phyloP scores from a whole-genome alignment of 140 eudicot genomes.

The Flaveria floridana region DNA sequence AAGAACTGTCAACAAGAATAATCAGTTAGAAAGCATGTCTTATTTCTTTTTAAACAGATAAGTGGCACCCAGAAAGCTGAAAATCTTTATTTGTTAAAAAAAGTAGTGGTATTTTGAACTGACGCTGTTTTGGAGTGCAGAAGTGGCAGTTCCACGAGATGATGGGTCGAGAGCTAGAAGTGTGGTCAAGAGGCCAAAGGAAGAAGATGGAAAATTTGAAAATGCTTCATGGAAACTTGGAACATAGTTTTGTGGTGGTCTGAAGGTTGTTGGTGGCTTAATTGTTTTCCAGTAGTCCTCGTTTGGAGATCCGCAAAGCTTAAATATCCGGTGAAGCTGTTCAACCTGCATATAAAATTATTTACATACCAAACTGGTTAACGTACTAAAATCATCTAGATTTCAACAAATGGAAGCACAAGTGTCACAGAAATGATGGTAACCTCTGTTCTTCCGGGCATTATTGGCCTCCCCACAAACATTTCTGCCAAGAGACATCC shows the following conservation, averaged over 20 bases:
- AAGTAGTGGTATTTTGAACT: constrained; percentile 27
- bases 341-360: constrained; percentile 53
- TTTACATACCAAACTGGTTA: background rate
- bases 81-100: background rate
- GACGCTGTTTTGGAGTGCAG: constrained; percentile 69
- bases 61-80: constrained; percentile 5
- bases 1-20: constrained; percentile 57
- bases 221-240: constrained; percentile 63
- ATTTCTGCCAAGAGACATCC: constrained; percentile 85
- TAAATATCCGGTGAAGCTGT: constrained; percentile 78
- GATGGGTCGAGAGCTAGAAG: constrained; percentile 66
- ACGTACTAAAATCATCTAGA: background rate
- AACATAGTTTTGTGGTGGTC: constrained; percentile 64
- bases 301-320: constrained; percentile 83
- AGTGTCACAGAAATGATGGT: background rate
- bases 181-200: constrained; percentile 51
- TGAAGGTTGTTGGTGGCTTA: constrained; percentile 68
- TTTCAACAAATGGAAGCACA: background rate
- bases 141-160: constrained; percentile 62
- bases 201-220: constrained; percentile 51
- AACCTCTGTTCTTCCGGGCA: constrained; percentile 94
- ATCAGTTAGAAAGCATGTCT: constrained; percentile 10
- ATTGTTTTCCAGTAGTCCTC: constrained; percentile 72
- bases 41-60: constrained; percentile 13
- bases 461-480: constrained; percentile 72